Evolutionary conservation across 169 alveolate species (phyloP).

Genomic region (Babesia ovata): DNA sequence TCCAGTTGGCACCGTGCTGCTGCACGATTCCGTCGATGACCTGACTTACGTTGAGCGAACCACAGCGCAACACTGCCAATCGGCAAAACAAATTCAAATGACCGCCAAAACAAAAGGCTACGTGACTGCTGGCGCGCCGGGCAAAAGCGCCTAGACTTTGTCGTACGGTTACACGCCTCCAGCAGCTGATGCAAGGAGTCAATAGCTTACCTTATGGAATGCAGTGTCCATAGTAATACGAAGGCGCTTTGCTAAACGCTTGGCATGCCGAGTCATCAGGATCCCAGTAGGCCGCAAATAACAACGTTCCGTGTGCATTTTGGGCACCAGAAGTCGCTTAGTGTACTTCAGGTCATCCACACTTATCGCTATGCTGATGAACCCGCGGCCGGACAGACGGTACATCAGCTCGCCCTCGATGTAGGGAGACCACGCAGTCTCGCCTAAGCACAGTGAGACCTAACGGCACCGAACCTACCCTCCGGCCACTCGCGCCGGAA

Average conservation of each 20-base stretch:
- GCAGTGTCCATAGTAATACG: conserved; percentile 67
- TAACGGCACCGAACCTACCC: not conserved
- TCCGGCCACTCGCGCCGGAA: conserved; percentile 42
- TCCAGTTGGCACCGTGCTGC: conserved; percentile 77
- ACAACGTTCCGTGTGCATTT: conserved; percentile 68
- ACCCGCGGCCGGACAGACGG: conserved; percentile 64
- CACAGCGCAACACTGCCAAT: not conserved
- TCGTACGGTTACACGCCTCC: not conserved
- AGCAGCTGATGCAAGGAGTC: not conserved
- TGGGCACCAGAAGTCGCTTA: conserved; percentile 58
- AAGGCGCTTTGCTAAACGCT: conserved; percentile 40
- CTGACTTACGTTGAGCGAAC: conserved; percentile 1
- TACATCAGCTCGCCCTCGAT: conserved; percentile 65
- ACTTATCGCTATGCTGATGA: conserved; percentile 70
- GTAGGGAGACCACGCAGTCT: conserved; percentile 75
- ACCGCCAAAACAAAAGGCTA: too few relatives aligned
- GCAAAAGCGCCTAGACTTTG: not conserved
- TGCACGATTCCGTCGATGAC: conserved; percentile 72
- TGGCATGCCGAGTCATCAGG: conserved; percentile 61
- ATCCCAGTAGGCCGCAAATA: conserved; percentile 67
- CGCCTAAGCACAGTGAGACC: conserved; percentile 30
- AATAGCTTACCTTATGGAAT: conserved; percentile 49
- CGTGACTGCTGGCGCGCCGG: too few relatives aligned
- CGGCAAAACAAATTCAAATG: too few relatives aligned
- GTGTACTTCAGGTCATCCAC: conserved; percentile 17